phyloP scores from a whole-genome alignment of 805 yeast genomes.

The Middelhovenomyces tepae region DNA sequence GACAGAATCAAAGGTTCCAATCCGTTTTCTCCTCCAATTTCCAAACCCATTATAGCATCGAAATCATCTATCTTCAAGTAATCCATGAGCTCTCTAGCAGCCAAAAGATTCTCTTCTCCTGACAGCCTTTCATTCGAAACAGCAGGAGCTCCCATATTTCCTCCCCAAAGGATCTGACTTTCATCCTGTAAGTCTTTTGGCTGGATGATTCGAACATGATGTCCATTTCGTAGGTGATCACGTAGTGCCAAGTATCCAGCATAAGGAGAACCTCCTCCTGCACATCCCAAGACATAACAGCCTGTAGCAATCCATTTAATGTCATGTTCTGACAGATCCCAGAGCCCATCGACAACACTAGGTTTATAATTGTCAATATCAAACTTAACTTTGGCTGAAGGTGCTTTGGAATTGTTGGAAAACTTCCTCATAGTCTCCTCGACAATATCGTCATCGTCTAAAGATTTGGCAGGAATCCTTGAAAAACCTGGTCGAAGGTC shows the following conservation, averaged over 20 bases:
- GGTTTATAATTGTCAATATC: too few species aligned
- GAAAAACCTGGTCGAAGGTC: too few species aligned
- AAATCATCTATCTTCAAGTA: conserved; percentile 12
- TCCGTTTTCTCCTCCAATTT: conserved; percentile 28
- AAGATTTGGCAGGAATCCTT: too few species aligned
- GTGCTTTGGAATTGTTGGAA: too few species aligned
- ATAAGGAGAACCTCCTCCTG: conserved; percentile 46
- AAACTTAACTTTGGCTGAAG: too few species aligned
- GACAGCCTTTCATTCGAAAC: conserved; percentile 34
- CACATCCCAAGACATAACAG: conserved; percentile 41
- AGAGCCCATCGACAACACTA: conserved; percentile 22
- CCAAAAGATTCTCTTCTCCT: conserved; percentile 31
- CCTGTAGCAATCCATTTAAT: conserved; percentile 36
- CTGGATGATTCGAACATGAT: conserved; percentile 29
- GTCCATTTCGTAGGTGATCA: conserved; percentile 30
- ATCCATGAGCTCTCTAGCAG: conserved; percentile 25
- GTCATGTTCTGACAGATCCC: conserved; percentile 35
- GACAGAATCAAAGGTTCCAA: too few species aligned
- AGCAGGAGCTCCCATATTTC: conserved; percentile 41
- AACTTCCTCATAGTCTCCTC: too few species aligned
- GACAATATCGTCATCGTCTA: too few species aligned
- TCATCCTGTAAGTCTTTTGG: conserved; percentile 24
- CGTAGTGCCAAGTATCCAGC: conserved; percentile 30
- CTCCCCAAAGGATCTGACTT: conserved; percentile 26
- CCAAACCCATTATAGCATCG: conserved; percentile 16